Conservation (phyloP, 139 green algal genomes). For the Penium margaritaceum region DNA sequence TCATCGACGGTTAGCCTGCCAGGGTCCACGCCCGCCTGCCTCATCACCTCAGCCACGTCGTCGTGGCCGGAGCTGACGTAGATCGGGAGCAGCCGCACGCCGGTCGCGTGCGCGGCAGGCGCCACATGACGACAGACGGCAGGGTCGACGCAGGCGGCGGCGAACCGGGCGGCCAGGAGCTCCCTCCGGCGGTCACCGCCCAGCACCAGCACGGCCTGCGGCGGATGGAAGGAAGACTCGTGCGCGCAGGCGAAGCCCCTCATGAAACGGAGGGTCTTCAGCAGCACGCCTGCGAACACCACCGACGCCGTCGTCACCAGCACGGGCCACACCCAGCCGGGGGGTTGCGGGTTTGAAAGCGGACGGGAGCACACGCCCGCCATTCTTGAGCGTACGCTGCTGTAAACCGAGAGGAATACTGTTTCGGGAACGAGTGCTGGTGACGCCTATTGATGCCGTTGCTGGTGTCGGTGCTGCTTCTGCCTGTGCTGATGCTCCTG, state of each 20-base stretch:
- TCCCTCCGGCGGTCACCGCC: slow-evolving; percentile 6
- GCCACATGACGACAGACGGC: not conserved
- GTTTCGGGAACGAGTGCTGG: too few relatives aligned
- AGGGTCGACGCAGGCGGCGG: not conserved
- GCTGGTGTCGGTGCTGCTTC: too few relatives aligned
- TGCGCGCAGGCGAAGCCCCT: not conserved
- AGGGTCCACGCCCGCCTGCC: slow-evolving; percentile 12
- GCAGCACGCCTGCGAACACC: slow-evolving; percentile 11
- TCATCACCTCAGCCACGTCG: slow-evolving; percentile 33
- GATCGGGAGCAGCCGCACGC: slow-evolving; percentile 21
- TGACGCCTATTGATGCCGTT: too few relatives aligned
- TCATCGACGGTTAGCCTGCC: slow-evolving; percentile 21
- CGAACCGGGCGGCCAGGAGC: not conserved
- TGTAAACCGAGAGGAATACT: too few relatives aligned
- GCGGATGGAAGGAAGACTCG: not conserved
- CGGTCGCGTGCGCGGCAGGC: not conserved
- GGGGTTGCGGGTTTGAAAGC: too few relatives aligned
- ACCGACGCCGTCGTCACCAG: slow-evolving; percentile 5
- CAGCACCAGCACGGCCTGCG: slow-evolving; percentile 23
- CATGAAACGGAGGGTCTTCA: slow-evolving; percentile 1
- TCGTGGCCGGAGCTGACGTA: slow-evolving; percentile 35
- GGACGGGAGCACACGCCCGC: too few relatives aligned
- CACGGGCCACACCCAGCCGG: slow-evolving; percentile 11
- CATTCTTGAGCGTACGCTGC: too few relatives aligned
- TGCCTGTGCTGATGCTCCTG: too few relatives aligned